Conservation (phyloP, 2,329 filamentous ascomycete species). For the Alternaria atra region DNA sequence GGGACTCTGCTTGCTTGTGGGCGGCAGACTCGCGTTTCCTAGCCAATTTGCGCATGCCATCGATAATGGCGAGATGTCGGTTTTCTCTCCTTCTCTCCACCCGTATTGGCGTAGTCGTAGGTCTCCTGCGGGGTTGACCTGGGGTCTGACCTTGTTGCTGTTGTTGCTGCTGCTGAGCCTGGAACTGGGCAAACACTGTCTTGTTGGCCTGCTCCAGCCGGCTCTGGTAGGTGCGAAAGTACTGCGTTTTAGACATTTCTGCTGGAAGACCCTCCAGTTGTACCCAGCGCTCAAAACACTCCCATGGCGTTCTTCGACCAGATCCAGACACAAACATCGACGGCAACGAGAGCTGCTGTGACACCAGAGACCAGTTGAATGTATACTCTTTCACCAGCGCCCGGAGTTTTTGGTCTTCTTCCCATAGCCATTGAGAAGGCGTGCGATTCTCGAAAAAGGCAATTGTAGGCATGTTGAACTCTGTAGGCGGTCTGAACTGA, state of each 20-base stretch:
- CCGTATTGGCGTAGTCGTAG: constrained; percentile 76
- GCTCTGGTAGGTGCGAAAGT: constrained; percentile 80
- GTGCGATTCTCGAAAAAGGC: constrained; percentile 88
- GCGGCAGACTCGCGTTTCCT: constrained; percentile 88
- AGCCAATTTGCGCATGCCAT: constrained; percentile 93
- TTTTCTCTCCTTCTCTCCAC: constrained; percentile 89
- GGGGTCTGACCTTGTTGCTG: constrained; percentile 63
- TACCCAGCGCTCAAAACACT: constrained; percentile 98
- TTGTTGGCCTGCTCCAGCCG: constrained; percentile 70
- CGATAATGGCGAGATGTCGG: constrained; percentile 86
- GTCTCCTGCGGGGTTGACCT: constrained; percentile 67
- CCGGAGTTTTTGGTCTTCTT: constrained; percentile 90
- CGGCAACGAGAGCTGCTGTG: constrained; percentile 76
- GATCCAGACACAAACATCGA: constrained; percentile 84
- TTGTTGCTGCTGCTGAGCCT: constrained; percentile 62
- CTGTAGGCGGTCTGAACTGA: constrained; percentile 90
- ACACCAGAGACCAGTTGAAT: constrained; percentile 97
- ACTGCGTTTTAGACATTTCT: constrained; percentile 94
- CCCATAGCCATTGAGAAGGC: constrained; percentile 88
- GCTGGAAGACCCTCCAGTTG: constrained; percentile 87
- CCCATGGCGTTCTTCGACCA: constrained; percentile 93
- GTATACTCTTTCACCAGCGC: constrained; percentile 88
- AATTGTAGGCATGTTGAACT: constrained; percentile 88
- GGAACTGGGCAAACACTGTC: constrained; percentile 66
- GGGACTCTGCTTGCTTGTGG: constrained; percentile 85